Evolutionary conservation across 306 rosid genomes (phyloP).

Genomic region (Gastrolobium bilobum): DNA sequence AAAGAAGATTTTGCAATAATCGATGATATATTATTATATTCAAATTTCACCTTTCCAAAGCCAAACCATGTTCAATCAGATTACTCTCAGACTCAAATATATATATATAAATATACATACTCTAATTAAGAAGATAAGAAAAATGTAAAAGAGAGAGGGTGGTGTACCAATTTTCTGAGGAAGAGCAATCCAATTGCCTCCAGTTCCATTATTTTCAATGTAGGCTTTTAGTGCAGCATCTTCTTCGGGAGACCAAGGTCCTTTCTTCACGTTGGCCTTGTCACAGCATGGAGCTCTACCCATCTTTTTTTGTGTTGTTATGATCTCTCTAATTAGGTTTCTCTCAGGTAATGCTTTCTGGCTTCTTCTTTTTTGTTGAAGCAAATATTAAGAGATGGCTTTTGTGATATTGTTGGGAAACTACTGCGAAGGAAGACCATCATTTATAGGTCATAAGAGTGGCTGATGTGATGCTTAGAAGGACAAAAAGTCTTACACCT

Average conservation of each 20-base stretch:
- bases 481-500: slow-evolving; percentile 73
- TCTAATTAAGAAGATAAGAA: neutral
- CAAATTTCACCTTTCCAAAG: slow-evolving; percentile 28
- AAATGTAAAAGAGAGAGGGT: neutral
- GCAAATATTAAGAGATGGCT: slow-evolving; percentile 38
- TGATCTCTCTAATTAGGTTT: neutral
- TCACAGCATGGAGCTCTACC: slow-evolving; percentile 99
- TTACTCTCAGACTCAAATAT: neutral
- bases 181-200: slow-evolving; percentile 99
- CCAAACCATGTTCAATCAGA: slow-evolving; percentile 1
- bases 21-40: slow-evolving; percentile 41
- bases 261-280: slow-evolving; percentile 95
- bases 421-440: slow-evolving; percentile 56
- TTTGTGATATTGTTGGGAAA: slow-evolving; percentile 64
- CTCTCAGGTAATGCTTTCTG: slow-evolving; percentile 6
- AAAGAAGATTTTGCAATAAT: slow-evolving; percentile 27
- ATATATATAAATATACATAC: neutral
- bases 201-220: slow-evolving; percentile 88
- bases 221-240: slow-evolving; percentile 88
- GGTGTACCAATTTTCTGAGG: slow-evolving; percentile 91
- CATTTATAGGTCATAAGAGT: slow-evolving; percentile 76
- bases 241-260: slow-evolving; percentile 99
- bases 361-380: slow-evolving; percentile 1
- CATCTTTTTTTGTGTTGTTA: slow-evolving; percentile 53
- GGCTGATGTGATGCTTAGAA: slow-evolving; percentile 71